These are phyloP conservation scores for Glomus cerebriforme DNA, from an alignment of 192 early-diverging fungal species.

Conservation along the genomic window DNA sequence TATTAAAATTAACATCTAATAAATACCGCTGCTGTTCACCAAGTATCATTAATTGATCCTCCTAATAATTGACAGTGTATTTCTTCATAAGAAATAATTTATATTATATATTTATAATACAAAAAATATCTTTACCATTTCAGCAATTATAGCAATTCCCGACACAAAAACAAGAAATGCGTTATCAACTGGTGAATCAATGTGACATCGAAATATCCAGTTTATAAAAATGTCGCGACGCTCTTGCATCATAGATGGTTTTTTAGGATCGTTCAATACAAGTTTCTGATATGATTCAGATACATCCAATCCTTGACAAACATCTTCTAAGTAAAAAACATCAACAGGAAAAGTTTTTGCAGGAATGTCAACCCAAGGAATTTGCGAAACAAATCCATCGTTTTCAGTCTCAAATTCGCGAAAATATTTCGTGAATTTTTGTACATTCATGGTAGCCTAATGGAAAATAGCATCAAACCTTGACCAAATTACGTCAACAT, in stretches of 20 bases:
- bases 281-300: background rate
- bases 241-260: slow-evolving; percentile 24
- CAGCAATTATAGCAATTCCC: slow-evolving; percentile 36
- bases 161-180: slow-evolving; percentile 39
- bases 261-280: slow-evolving; percentile 5
- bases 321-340: slow-evolving; percentile 35
- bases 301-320: slow-evolving; percentile 25
- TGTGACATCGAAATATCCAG: slow-evolving; percentile 33
- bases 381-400: slow-evolving; percentile 12
- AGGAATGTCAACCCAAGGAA: slow-evolving; percentile 35
- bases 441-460: slow-evolving; percentile 33
- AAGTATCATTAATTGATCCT: slow-evolving; percentile 26
- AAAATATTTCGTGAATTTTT: slow-evolving; percentile 34
- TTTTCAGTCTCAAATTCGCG: slow-evolving; percentile 15
- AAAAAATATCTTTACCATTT: slow-evolving; percentile 28
- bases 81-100: background rate
- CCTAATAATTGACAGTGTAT: slow-evolving; percentile 1
- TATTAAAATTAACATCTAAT: background rate
- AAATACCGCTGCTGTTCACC: slow-evolving; percentile 24
- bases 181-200: slow-evolving; percentile 3
- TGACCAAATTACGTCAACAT: background rate
- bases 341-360: slow-evolving; percentile 33
- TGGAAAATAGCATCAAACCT: background rate
- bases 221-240: slow-evolving; percentile 30
- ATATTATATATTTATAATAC: too few species aligned